Base-by-base conservation (phyloP, 2,329 filamentous ascomycete genomes). In the Hymenoscyphus infarciens region DNA sequence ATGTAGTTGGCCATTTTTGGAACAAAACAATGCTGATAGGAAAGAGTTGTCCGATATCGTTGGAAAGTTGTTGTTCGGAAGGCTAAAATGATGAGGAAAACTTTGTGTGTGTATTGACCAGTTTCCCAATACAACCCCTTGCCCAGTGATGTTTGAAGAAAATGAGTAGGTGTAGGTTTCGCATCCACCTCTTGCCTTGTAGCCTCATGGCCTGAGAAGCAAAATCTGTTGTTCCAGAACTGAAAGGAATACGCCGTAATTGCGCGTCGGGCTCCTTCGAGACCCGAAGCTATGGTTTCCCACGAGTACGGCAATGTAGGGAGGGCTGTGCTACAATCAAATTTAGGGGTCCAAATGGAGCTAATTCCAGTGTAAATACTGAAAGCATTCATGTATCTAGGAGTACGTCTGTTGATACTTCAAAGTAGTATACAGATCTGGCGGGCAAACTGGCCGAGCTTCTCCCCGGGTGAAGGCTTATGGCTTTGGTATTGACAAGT, bases 231-330 rank as follows among this genome's bases (percentile, higher is more conserved):
- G 45, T 52, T 22, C 19, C 19, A 52, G 19, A 13, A 25, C 45
- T 22, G 5, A 16, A 38, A 38, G 35, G 35, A 38, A 38, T 38
- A 52, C 5, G 45, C 19, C 19, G 19, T 13, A 52, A 52, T 25
- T 49, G 42, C n/a, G 42, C n/a, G 19, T 49, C 42, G 42, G 19
- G 45, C 19, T 52, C 45, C 45, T 52, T 49, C 19, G 45, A 52
- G 11, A 52, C 45, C 45, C 45, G 45, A 52, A 52, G 45, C 45
- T 52, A 8, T 52, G 45, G 45, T 52, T 52, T 52, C 19, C 45
- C 45, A 52, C 45, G 45, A 25, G 45, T 13, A 52, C 45, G 45
- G 45, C 45, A 52, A 52, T 52, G 45, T 52, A 25, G 19, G 25
- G 19, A 22, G 22, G 45, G 45, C 45, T 52, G 45, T 52, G 45